Percentiles rank a stretch among this genome's conserved stretches.
Evolutionary conservation across 495 filamentous ascomycete species (phyloP).

Genomic region (Aspergillus taichungensis): DNA sequence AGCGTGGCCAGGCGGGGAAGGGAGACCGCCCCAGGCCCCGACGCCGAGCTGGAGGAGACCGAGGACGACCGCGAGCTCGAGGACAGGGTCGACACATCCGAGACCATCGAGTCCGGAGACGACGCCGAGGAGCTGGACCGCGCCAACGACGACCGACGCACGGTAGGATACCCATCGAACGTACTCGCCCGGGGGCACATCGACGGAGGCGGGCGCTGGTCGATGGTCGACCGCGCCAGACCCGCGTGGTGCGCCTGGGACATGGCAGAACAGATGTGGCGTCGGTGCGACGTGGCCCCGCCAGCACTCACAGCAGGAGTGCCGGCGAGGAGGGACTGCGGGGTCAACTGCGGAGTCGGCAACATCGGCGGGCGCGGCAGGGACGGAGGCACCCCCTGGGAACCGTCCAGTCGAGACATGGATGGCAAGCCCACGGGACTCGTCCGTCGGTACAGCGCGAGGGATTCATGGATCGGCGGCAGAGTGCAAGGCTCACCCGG

Average conservation of each 20-base stretch:
- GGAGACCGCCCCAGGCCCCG: constrained; percentile 53
- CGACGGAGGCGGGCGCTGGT: constrained; percentile 40
- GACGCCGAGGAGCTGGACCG: constrained; percentile 69
- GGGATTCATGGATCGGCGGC: constrained; percentile 28
- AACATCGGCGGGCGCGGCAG: constrained; percentile 56
- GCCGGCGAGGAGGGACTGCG: constrained; percentile 60
- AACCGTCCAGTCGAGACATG: constrained; percentile 22
- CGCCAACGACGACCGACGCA: constrained; percentile 67
- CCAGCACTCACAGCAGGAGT: constrained; percentile 88
- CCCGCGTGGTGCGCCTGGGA: constrained; percentile 58
- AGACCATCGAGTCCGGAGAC: constrained; percentile 87
- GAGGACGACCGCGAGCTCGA: constrained; percentile 64
- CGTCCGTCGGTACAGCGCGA: constrained; percentile 33
- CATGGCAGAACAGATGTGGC: constrained; percentile 75
- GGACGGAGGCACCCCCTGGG: constrained; percentile 34
- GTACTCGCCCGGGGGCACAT: constrained; percentile 45
- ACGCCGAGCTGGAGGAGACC: constrained; percentile 57
- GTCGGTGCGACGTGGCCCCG: constrained; percentile 41
- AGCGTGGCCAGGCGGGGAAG: constrained; percentile 67
- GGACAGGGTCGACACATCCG: constrained; percentile 58
- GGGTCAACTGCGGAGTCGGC: constrained; percentile 73
- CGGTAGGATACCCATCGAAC: constrained; percentile 39
- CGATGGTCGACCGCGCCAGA: constrained; percentile 54
- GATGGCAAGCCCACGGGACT: constrained; percentile 56
- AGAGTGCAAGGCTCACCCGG: constrained; percentile 11